Evolutionary conservation across 1,284 basidiomycete genomes (phyloP), one percentile per base, ranked within the genome.

Genomic region (Flammula alnicola): DNA sequence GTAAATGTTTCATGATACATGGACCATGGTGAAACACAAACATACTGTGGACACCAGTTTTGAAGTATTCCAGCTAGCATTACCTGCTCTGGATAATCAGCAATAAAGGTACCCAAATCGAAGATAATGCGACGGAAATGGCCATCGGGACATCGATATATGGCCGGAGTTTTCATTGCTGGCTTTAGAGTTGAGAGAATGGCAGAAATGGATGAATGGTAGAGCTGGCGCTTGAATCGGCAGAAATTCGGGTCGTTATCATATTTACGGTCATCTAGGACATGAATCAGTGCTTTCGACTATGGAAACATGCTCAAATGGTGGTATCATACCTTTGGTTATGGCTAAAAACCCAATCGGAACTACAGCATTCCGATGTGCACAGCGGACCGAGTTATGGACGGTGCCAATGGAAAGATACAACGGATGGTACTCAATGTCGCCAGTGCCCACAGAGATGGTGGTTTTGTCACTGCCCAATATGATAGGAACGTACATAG

Each of bases 391-490:
- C 19, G 43, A 53, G 42, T 73, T 72, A 19, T 55, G 50, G 4
- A 72, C 33, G 31, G 66, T 65, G 4, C 70, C 63, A 19, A 62
- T 50, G 2, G 62, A 68, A 1, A 59, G 10, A 46, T 73, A 72
- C 0, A 72, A 20, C 0, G 66, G 68, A 30, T 68, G 66, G 32
- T 62, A 70, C 23, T 69, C 62, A 14, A 63, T 61, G 22, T 73
- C 61, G 0, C 72, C 63, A 0, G 71, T 73, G 1, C 57, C 64
- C 8, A 72, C 63, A 0, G 69, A 72, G 0, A 71, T 63, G 0
- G 66, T 70, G 0, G 66, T 74, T 41, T 74, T 74, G 44, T 74
- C 64, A 23, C 63, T 65, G 0, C 71, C 70, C 2, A 65, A 52
- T 11, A 73, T 61, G 6, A 73, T 54, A 0, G 67, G 68, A 10